Evolutionary conservation across 139 green algal species (phyloP).

Genomic region (Edaphochlamys debaryana): DNA sequence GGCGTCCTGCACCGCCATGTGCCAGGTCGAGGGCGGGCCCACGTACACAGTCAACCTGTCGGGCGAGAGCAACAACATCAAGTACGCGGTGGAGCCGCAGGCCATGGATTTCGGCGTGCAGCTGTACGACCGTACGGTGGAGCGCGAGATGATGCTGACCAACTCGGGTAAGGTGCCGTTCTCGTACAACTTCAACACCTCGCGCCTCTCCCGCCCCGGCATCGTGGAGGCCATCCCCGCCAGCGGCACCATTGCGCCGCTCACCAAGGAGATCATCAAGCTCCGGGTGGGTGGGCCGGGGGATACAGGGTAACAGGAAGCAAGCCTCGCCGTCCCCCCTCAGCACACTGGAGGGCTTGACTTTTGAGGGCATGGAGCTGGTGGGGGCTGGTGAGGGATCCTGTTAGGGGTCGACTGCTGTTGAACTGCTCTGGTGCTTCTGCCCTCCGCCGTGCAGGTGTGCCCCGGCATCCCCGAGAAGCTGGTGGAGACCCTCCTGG

Average conservation of each 20-base stretch:
- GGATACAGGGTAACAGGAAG: too few relatives aligned
- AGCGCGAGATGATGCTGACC: conserved; percentile 69
- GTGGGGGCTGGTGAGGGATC: too few relatives aligned
- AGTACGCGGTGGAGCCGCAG: conserved; percentile 73
- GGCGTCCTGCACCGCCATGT: conserved; percentile 62
- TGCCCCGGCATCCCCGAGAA: conserved; percentile 68
- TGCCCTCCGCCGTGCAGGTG: conserved; percentile 46
- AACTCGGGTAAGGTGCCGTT: conserved; percentile 81
- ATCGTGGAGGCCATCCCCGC: conserved; percentile 58
- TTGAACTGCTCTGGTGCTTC: too few relatives aligned
- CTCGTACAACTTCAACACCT: conserved; percentile 70
- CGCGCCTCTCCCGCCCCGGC: conserved; percentile 52
- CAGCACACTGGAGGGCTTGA: too few relatives aligned
- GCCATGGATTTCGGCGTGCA: conserved; percentile 68
- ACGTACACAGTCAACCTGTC: conserved; percentile 62
- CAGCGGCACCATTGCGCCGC: conserved; percentile 56
- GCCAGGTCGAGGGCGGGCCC: conserved; percentile 78
- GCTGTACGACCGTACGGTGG: conserved; percentile 70
- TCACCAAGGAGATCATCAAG: conserved; percentile 64
- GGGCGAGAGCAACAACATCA: conserved; percentile 79
- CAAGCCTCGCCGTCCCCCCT: too few relatives aligned
- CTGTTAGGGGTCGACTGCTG: too few relatives aligned
- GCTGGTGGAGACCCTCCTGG: conserved; percentile 72
- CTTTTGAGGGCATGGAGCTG: too few relatives aligned
- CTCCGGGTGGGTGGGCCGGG: too few relatives aligned